Evolutionary conservation across 2,329 filamentous ascomycete genomes (phyloP).

Genomic region (Scedosporium boydii): DNA sequence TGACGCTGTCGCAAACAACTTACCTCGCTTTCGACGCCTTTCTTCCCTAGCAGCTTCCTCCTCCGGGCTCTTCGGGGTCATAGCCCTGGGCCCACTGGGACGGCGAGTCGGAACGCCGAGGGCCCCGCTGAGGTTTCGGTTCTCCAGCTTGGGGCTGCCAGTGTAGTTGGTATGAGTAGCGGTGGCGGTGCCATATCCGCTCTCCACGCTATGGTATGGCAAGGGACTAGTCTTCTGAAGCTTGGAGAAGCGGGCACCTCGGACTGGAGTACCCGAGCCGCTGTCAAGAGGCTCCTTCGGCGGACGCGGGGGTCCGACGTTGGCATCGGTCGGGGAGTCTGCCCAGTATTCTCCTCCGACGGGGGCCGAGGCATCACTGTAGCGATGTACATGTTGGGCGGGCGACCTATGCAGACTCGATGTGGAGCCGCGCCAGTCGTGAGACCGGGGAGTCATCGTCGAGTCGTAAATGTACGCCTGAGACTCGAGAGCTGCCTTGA

Average conservation of each 20-base stretch:
- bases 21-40: constrained; percentile 49
- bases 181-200: constrained; percentile 40
- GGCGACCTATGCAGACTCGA: constrained; percentile 48
- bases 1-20: constrained; percentile 11
- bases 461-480: constrained; percentile 60
- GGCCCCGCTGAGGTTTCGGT: constrained; percentile 45
- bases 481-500: constrained; percentile 63
- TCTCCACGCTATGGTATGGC: constrained; percentile 47
- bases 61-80: constrained; percentile 47
- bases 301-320: constrained; percentile 42
- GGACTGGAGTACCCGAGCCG: constrained; percentile 33
- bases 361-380: constrained; percentile 26
- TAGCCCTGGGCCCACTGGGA: constrained; percentile 50
- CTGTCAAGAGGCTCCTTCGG: constrained; percentile 52
- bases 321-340: constrained; percentile 30
- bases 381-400: constrained; percentile 32
- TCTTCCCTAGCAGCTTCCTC: constrained; percentile 37
- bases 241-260: constrained; percentile 37
- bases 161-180: constrained; percentile 38
- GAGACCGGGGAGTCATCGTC: constrained; percentile 48
- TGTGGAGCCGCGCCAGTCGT: constrained; percentile 53
- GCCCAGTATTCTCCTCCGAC: constrained; percentile 33
- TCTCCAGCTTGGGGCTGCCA: constrained; percentile 45
- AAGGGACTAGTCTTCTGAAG: constrained; percentile 44
- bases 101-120: constrained; percentile 41